Evolutionary conservation across 2,329 filamentous ascomycete genomes (phyloP).

Genomic region (Fusarium sp.): DNA sequence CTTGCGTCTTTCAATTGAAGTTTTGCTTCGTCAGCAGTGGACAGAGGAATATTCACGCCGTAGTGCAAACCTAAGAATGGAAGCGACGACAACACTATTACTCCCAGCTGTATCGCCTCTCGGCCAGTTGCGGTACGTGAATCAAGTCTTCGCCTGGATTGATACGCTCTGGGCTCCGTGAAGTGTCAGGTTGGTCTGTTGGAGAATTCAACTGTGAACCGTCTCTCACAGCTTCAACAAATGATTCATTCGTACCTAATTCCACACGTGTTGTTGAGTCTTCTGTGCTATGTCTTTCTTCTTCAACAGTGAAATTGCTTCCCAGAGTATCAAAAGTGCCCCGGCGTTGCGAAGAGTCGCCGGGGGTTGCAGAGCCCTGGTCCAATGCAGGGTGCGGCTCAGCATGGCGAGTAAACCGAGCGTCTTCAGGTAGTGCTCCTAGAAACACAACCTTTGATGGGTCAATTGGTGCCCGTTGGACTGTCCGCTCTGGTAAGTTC

Average conservation of each 20-base stretch:
- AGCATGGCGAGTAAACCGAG: constrained; percentile 50
- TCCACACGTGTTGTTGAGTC: constrained; percentile 48
- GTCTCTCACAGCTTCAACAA: constrained; percentile 3
- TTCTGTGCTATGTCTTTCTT: constrained; percentile 55
- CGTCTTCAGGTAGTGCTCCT: constrained; percentile 65
- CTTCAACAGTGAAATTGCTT: constrained; percentile 70
- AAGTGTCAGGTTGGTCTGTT: constrained; percentile 26
- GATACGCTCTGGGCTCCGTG: constrained; percentile 58
- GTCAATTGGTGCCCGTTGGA: constrained; percentile 66
- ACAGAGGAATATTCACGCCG: neutral
- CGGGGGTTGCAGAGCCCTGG: constrained; percentile 10
- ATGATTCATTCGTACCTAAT: constrained; percentile 17
- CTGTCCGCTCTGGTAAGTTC: constrained; percentile 33
- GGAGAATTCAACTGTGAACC: neutral
- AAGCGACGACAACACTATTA: constrained; percentile 44
- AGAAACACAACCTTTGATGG: constrained; percentile 66
- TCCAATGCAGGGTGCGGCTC: constrained; percentile 4
- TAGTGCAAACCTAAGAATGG: neutral
- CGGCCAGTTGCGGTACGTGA: constrained; percentile 65
- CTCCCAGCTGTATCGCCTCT: constrained; percentile 67
- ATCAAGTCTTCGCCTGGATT: constrained; percentile 61
- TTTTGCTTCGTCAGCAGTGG: no score
- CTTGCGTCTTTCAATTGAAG: neutral
- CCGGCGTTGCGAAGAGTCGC: constrained; percentile 7
- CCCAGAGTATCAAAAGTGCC: constrained; percentile 61